Evolutionary conservation across 2,329 filamentous ascomycete genomes (phyloP).

Genomic region (Ophidiomyces ophidiicola): DNA sequence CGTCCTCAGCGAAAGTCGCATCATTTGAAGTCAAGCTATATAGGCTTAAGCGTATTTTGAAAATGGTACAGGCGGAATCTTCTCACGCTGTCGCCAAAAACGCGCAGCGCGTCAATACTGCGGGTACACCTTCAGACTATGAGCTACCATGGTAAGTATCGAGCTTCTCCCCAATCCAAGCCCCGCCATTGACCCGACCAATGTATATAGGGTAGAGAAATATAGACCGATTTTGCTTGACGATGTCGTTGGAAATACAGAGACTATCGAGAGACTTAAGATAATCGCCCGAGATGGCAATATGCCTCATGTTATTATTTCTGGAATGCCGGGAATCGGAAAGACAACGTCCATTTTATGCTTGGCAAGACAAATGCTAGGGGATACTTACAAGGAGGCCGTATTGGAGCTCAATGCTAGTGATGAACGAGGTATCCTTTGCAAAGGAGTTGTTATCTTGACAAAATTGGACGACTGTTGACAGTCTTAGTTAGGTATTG

Average conservation of each 20-base stretch:
- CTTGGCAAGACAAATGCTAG: conserved; percentile 78
- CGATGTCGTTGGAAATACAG: conserved; percentile 94
- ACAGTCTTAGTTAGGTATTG: conserved; percentile 54
- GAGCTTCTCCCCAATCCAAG: conserved; percentile 4
- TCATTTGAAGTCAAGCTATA: not conserved
- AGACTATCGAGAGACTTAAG: conserved; percentile 92
- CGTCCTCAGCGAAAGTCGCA: too few species aligned
- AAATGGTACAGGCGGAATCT: conserved; percentile 37
- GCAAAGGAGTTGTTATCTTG: not conserved
- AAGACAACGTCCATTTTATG: conserved; percentile 95
- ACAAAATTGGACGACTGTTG: not conserved
- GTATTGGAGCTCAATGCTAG: conserved; percentile 93
- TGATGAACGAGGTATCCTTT: conserved; percentile 88
- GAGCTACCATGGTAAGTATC: conserved; percentile 39
- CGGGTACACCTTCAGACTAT: conserved; percentile 34
- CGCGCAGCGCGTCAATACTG: conserved; percentile 29
- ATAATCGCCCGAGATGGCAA: conserved; percentile 98
- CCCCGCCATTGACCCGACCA: not conserved
- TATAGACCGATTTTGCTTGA: conserved; percentile 91
- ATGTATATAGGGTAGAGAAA: conserved; percentile 73
- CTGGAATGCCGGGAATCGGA: conserved; percentile 97
- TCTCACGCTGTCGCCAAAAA: conserved; percentile 34
- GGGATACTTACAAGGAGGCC: conserved; percentile 91
- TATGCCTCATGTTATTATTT: conserved; percentile 98
- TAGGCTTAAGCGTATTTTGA: conserved; percentile 7